A percentile compares a stretch with the other conserved stretches of the same genome.
phyloP scores from a whole-genome alignment of 139 green algal species.

The Chlamydomonas sp. region DNA sequence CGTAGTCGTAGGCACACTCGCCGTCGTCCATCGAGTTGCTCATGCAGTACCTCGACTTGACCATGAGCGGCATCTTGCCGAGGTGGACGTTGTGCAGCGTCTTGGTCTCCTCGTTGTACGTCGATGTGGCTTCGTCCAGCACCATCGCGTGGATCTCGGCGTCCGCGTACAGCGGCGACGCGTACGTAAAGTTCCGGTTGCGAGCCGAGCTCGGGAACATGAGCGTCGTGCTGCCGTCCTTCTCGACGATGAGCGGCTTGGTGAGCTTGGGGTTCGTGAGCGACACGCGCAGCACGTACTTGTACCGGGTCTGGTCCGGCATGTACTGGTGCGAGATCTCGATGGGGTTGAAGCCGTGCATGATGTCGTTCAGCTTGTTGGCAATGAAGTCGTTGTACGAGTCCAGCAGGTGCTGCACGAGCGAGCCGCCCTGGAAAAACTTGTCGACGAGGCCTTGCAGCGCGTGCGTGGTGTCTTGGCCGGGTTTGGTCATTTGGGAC shows the following conservation, averaged over 20 bases:
- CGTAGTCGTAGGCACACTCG: slow-evolving; percentile 82
- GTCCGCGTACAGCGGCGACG: slow-evolving; percentile 69
- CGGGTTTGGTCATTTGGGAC: too few species aligned
- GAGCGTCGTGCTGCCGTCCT: slow-evolving; percentile 64
- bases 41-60: slow-evolving; percentile 61
- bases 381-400: slow-evolving; percentile 87
- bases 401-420: slow-evolving; percentile 85
- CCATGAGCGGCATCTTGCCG: slow-evolving; percentile 75
- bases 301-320: not conserved
- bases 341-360: slow-evolving; percentile 19
- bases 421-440: too few species aligned
- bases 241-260: slow-evolving; percentile 73
- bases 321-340: slow-evolving; percentile 4
- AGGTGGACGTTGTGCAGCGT: slow-evolving; percentile 14
- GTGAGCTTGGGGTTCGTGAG: slow-evolving; percentile 29
- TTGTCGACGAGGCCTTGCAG: too few species aligned
- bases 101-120: slow-evolving; percentile 5
- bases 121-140: slow-evolving; percentile 42
- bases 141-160: too few species aligned
- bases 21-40: slow-evolving; percentile 26
- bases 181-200: slow-evolving; percentile 83
- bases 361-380: slow-evolving; percentile 56
- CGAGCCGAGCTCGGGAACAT: slow-evolving; percentile 81
- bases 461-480: too few species aligned
- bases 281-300: not conserved